These are phyloP conservation scores for Suillus sp. DNA, from an alignment of 768 basidiomycete species.

Conservation along the genomic window DNA sequence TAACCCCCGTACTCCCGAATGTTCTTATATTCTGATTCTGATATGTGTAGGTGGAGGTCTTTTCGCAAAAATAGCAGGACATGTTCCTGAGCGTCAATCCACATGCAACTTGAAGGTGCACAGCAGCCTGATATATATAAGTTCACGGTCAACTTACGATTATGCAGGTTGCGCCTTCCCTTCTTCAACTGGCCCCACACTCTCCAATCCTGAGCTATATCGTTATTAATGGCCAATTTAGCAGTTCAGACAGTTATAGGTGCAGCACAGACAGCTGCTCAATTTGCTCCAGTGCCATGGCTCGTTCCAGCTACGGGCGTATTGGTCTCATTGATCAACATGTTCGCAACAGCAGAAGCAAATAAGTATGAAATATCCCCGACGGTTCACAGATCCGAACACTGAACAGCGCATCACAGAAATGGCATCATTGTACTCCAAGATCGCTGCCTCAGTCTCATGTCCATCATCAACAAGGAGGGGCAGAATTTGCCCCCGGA, in stretches of 20 bases:
- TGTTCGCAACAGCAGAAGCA: slow-evolving; percentile 48
- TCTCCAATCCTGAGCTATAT: slow-evolving; percentile 5
- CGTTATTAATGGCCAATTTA: slow-evolving; percentile 16
- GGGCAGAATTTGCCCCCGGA: slow-evolving; percentile 30
- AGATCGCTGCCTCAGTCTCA: slow-evolving; percentile 47
- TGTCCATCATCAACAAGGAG: slow-evolving; percentile 41
- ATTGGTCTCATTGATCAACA: slow-evolving; percentile 44
- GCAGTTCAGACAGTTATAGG: slow-evolving; percentile 19
- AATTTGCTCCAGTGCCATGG: slow-evolving; percentile 51
- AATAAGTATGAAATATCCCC: slow-evolving; percentile 43
- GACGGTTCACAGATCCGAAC: background rate
- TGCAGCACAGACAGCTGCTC: slow-evolving; percentile 46
- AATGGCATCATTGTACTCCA: slow-evolving; percentile 45
- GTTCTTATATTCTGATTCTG: background rate
- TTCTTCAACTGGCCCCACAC: background rate
- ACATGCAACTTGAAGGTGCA: background rate
- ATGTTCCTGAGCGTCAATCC: background rate
- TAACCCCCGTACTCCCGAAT: background rate
- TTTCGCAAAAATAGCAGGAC: background rate
- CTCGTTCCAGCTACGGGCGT: slow-evolving; percentile 44
- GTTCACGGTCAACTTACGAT: background rate
- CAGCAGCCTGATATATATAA: background rate
- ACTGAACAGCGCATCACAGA: slow-evolving; percentile 29
- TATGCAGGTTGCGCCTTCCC: background rate
- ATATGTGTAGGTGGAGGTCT: background rate